Base-by-base conservation (phyloP, 176 grass and related monocot species). In the Calamus simplicifolius region DNA sequence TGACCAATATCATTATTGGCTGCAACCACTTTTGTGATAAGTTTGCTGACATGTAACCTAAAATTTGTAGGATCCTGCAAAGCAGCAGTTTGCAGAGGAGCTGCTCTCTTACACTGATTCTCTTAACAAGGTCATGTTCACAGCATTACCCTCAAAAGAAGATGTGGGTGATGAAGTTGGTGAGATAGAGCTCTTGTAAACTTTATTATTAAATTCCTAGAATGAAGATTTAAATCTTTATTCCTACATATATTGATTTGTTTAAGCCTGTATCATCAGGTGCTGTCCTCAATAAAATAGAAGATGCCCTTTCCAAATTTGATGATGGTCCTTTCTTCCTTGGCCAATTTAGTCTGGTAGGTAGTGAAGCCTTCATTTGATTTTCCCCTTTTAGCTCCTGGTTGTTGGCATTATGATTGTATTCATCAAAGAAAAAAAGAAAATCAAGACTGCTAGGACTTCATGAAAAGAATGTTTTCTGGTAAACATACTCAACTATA, bases 301-400 rank as follows among this genome's bases (percentile, higher is more conserved):
- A 95, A 78, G 85, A 64, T 16, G 63, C 54, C 27, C 62, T 95
- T 17, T 83, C 79, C 0, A 89, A 83, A 63, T 95, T 89, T 80
- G 65, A 66, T 26, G 85, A 85, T 29, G 89, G 85, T 4, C 85
- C 79, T 0, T 89, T 95, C 70, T 89, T 89, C 79, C 81, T 95
- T 16, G 89, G 81, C 26, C 75, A 85, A 28, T 63, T 85, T 56
- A 95, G 85, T 76, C 57, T 95, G 75, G 89, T 95, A 31, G n/a
- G 74, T 61, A 27, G 6, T 1, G 12, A 43, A 43, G 8, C 35
- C 10, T 43, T 43, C 8, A 2, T 43, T 43, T 2, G 35, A 43
- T 43, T 43, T 43, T 43, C 13, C 10, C 10, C 8, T 35, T 35
- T 10, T 6, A 35, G 31, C 31, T 35, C 31, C 5, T 35, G 31